Percentiles rank a stretch among this genome's conserved stretches.
Conservation (phyloP, 306 rosid species). For the Coriaria nepalensis region DNA sequence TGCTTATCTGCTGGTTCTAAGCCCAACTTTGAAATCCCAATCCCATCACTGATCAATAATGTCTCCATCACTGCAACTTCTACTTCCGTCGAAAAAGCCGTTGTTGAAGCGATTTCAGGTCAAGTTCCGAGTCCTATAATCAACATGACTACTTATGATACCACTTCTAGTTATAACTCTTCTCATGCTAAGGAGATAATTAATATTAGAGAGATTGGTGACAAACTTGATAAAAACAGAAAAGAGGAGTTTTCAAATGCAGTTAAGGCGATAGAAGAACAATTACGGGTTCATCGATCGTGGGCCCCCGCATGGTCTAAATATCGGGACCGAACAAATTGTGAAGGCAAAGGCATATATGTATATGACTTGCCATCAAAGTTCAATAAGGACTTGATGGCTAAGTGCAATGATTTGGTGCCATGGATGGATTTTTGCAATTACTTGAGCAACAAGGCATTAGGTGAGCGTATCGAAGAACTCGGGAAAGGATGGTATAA, state of each 20-base stretch:
- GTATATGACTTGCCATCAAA: constrained; percentile 50
- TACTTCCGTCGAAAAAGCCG: no score
- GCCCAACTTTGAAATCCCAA: constrained; percentile 29
- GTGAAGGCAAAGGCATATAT: constrained; percentile 37
- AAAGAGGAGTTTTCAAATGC: constrained; percentile 24
- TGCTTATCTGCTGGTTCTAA: constrained; percentile 46
- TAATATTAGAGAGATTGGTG: no score
- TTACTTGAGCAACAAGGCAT: constrained; percentile 30
- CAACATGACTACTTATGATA: no score
- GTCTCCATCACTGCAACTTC: not conserved
- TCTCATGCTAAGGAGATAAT: no score
- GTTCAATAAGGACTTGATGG: constrained; percentile 46
- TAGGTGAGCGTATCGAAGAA: constrained; percentile 30
- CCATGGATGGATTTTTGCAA: constrained; percentile 43
- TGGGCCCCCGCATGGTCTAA: constrained; percentile 28
- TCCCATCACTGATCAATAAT: constrained; percentile 4
- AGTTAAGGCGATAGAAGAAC: constrained; percentile 31
- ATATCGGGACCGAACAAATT: constrained; percentile 10
- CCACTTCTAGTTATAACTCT: no score
- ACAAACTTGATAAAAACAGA: not conserved
- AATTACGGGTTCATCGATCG: constrained; percentile 36
- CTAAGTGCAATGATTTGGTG: constrained; percentile 36
- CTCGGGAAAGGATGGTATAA: constrained; percentile 44
- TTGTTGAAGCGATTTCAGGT: no score
- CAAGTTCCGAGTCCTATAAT: no score